Conservation (phyloP, 208 protist genomes). For the Crithidia mellificae region DNA sequence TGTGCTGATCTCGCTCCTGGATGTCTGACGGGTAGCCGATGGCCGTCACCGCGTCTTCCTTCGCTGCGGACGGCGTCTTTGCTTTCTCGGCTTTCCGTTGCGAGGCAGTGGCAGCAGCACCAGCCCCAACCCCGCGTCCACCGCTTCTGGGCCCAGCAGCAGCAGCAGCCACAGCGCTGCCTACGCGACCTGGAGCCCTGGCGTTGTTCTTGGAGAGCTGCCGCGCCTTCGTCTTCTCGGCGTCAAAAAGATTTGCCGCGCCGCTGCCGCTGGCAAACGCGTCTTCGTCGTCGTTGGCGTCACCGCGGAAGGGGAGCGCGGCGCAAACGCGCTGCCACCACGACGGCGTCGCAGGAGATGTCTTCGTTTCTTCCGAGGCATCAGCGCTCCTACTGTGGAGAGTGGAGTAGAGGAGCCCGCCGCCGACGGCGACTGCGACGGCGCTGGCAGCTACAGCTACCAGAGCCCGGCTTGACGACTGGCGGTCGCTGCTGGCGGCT, state of each 20-base stretch:
- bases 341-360: neutral
- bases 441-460: neutral
- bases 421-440: constrained; percentile 11
- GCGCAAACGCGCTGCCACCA: constrained; percentile 20
- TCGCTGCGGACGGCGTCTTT: constrained; percentile 2
- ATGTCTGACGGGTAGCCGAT: constrained; percentile 26
- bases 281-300: constrained; percentile 48
- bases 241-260: constrained; percentile 40
- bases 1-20: constrained; percentile 43
- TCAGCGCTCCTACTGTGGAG: neutral
- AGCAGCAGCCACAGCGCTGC: neutral
- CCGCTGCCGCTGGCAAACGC: constrained; percentile 46
- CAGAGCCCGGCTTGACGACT: neutral
- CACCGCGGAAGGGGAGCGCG: neutral
- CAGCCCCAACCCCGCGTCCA: no score
- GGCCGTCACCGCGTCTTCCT: neutral
- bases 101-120: neutral
- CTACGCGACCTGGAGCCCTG: neutral
- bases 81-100: neutral
- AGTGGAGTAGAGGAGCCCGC: constrained; percentile 15
- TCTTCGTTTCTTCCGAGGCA: neutral
- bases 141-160: no score
- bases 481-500: neutral
- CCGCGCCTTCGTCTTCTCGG: constrained; percentile 20
- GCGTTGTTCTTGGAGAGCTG: constrained; percentile 16